Base-by-base conservation (phyloP, 768 basidiomycete species). In the Rhodotorula toruloides region DNA sequence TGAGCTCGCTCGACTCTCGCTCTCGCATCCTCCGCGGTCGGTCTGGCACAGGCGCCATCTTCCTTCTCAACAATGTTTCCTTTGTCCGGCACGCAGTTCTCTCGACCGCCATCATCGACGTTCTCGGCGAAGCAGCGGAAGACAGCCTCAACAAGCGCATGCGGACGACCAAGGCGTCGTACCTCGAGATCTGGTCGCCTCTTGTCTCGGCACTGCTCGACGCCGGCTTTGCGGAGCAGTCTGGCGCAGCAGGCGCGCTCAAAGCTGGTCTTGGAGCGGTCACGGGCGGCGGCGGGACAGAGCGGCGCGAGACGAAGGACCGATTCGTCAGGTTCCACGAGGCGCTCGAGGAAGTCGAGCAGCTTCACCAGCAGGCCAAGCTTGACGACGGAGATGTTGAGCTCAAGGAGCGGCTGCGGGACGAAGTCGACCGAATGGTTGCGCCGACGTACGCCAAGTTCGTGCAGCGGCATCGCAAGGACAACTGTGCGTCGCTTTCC, bases 281-380 rank as follows among this genome's bases (percentile, higher is more conserved):
- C 39, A 68, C 58, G 39, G 74, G 70, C 11, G 64, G 44, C 3
- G 71, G 63, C 19, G 70, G 67, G 4, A 63, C 58, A 16, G 74
- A 75, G 48, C 63, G 68, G 21, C 44, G 69, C 19, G 73, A 73
- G 49, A 69, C 67, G 1, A 75, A 73, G 50, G 74, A 75, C 52
- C 63, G 73, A 43, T 75, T 75, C 54, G 65, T 64, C 25, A 42
- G 73, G 44, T 75, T 75, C 62, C 68, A 72, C 54, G 74, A 75
- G 27, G 71, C 71, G 50, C 58, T 75, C 40, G 71, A 68, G 31
- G 74, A 75, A 42, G 66, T 74, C 43, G 74, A 74, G 65, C 32
- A 29, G 36, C 43, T 74, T 29, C 73, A 75, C 40, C 22, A 32
- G 40, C 36, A 49, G 48, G 69, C 62, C 34, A 63, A 56, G 50